These are phyloP conservation scores for Collariella sp. DNA, from an alignment of 495 filamentous ascomycete species.

Conservation along the genomic window DNA sequence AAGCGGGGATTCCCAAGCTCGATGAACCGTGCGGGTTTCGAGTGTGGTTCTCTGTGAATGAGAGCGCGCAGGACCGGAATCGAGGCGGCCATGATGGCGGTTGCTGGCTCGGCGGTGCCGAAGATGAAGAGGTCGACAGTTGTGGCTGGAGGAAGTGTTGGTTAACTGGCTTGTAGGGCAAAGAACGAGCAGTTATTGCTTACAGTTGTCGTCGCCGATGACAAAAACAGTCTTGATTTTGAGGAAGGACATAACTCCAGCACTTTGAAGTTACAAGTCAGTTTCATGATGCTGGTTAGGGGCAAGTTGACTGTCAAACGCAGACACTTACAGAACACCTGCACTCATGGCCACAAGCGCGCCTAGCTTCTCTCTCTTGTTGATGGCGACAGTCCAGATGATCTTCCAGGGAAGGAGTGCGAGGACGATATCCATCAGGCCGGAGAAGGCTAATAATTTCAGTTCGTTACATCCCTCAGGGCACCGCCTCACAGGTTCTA, in stretches of 20 bases:
- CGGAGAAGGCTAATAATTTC: slow-evolving; percentile 1
- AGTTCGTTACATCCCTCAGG: too few species aligned
- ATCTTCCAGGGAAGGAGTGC: slow-evolving; percentile 24
- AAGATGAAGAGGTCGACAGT: background rate
- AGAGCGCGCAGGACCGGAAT: background rate
- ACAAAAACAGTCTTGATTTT: background rate
- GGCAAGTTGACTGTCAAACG: background rate
- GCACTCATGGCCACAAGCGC: slow-evolving; percentile 22
- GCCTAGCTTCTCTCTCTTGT: slow-evolving; percentile 21
- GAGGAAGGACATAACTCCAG: background rate
- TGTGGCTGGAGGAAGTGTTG: too few species aligned
- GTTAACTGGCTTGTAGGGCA: too few species aligned
- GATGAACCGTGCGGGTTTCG: too few species aligned
- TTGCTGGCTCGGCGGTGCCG: background rate
- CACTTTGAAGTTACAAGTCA: background rate
- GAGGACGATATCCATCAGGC: slow-evolving; percentile 13
- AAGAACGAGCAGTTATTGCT: too few species aligned
- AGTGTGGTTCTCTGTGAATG: background rate
- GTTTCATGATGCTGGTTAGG: background rate
- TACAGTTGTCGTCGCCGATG: too few species aligned
- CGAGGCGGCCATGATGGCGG: background rate
- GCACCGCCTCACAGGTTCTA: too few species aligned
- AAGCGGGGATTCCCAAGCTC: too few species aligned
- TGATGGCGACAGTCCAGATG: slow-evolving; percentile 15
- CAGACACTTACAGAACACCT: slow-evolving; percentile 12